Base-by-base conservation (phyloP, 2,329 filamentous ascomycete species). In the Corynespora cassiicola region DNA sequence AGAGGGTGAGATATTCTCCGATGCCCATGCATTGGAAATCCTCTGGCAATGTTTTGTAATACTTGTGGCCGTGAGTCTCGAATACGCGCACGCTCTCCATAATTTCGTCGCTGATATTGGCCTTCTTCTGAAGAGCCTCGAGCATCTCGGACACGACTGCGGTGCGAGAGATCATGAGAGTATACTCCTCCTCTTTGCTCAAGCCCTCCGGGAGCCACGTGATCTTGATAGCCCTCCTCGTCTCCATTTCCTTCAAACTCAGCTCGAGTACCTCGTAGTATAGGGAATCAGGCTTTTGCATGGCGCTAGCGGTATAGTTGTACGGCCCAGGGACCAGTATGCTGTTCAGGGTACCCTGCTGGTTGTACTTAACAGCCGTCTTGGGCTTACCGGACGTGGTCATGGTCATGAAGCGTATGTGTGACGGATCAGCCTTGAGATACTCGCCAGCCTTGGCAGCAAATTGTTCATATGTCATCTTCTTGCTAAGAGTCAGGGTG, bases 181-280 rank as follows among this genome's bases (percentile, higher is more conserved):
- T 91, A 46, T 83, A 81, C 2, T 78, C 75, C 57, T 96, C 90
- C 83, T 96, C 91, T 74, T 96, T 97, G 8, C 84, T 84, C 47
- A 97, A 86, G 27, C 94, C 94, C 48, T 99, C 94, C 25, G 86
- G 87, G 29, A 99, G 75, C 83, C 87, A 92, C 1, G 78, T 88
- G 31, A 99, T 73, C 66, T 88, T 92, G 48, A 97, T 74, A 40
- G 76, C 82, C 75, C 95, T 96, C 75, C 95, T 94, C 39, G 88
- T 94, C 62, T 99, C 94, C 27, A 95, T 78, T 68, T 99, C 95
- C 16, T 88, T 87, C 30, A 99, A 73, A 58, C 90, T 96, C 76
- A 96, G 95, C 48, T 99, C 94, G 25, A 99, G 74, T 18, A 97
- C 82, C 66, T 99, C 94, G 62, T 91, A 99, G 67, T 86, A 97